A percentile compares a stretch with the other conserved stretches of the same genome.
Evolutionary conservation across 2,329 filamentous ascomycete genomes (phyloP).

Genomic region (Falciphora oryzae): DNA sequence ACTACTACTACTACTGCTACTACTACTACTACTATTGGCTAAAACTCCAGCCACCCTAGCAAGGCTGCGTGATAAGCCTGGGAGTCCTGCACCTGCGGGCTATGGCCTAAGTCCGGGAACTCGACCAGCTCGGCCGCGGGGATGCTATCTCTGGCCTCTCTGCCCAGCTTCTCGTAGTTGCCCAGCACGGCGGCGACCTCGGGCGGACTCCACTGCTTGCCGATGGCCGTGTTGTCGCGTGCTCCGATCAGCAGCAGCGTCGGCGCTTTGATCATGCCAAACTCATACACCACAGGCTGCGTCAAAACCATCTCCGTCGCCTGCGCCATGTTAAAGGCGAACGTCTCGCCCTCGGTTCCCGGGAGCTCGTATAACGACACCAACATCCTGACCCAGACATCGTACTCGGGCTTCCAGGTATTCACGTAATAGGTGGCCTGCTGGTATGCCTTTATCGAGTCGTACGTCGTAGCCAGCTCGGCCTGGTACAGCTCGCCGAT

Average conservation of each 20-base stretch:
- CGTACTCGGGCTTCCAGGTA: conserved; percentile 43
- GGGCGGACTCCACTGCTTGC: conserved; percentile 43
- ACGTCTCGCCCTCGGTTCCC: conserved; percentile 34
- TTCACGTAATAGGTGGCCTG: conserved; percentile 42
- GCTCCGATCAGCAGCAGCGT: conserved; percentile 46
- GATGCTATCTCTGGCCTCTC: conserved; percentile 24
- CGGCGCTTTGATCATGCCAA: conserved; percentile 35
- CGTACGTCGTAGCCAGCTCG: conserved; percentile 36
- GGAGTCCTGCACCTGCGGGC: background rate
- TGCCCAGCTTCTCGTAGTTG: conserved; percentile 43
- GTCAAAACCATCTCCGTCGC: conserved; percentile 51
- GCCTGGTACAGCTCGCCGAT: conserved; percentile 33
- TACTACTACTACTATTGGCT: too few species aligned
- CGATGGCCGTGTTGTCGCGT: conserved; percentile 49
- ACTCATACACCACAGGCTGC: conserved; percentile 45
- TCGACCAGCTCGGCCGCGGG: background rate
- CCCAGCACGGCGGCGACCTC: conserved; percentile 39
- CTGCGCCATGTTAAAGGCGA: conserved; percentile 41
- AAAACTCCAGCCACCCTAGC: background rate
- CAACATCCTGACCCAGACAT: conserved; percentile 50
- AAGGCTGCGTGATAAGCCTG: background rate
- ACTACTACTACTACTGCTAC: too few species aligned
- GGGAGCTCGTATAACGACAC: conserved; percentile 38
- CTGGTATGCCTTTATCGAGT: conserved; percentile 40
- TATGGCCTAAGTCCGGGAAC: background rate